Percentiles rank a stretch among this genome's conserved stretches.
These are phyloP conservation scores for Grifola frondosa DNA, from an alignment of 1,284 basidiomycete genomes.

Conservation along the genomic window DNA sequence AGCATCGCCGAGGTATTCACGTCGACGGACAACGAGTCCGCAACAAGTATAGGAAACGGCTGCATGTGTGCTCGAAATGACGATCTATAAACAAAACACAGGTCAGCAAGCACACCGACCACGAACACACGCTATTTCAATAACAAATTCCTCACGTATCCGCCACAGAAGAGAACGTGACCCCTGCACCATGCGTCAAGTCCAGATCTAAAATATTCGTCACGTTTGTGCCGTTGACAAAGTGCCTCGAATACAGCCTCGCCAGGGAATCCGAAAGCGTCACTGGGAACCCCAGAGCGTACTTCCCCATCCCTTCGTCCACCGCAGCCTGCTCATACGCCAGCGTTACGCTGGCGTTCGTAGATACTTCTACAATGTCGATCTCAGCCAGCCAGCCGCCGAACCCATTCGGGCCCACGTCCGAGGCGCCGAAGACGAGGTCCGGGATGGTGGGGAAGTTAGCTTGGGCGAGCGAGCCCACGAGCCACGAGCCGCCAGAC, in stretches of 20 bases:
- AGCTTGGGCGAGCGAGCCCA: constrained; percentile 15
- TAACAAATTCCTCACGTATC: constrained; percentile 17
- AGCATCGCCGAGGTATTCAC: constrained; percentile 8
- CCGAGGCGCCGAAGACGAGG: constrained; percentile 11
- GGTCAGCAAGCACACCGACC: no score
- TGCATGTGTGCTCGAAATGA: constrained; percentile 13
- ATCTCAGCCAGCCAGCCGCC: constrained; percentile 8
- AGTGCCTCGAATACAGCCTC: constrained; percentile 18
- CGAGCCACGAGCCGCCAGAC: constrained; percentile 33
- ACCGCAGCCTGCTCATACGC: constrained; percentile 13
- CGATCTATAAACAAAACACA: constrained; percentile 7
- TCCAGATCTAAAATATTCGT: constrained; percentile 12
- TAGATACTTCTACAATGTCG: constrained; percentile 11
- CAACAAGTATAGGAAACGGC: constrained; percentile 24
- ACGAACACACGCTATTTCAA: no score
- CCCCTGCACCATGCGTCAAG: constrained; percentile 21
- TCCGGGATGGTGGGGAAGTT: constrained; percentile 15
- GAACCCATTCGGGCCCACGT: background rate
- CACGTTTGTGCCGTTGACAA: constrained; percentile 17
- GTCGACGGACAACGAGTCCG: constrained; percentile 14
- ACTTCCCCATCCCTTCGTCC: constrained; percentile 19
- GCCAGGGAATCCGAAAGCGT: constrained; percentile 21
- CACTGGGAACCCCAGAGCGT: constrained; percentile 16
- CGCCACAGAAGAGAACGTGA: constrained; percentile 18
- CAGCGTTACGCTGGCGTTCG: background rate